These are phyloP conservation scores for Myxozyma neotropica DNA, from an alignment of 805 yeast species.

Conservation along the genomic window DNA sequence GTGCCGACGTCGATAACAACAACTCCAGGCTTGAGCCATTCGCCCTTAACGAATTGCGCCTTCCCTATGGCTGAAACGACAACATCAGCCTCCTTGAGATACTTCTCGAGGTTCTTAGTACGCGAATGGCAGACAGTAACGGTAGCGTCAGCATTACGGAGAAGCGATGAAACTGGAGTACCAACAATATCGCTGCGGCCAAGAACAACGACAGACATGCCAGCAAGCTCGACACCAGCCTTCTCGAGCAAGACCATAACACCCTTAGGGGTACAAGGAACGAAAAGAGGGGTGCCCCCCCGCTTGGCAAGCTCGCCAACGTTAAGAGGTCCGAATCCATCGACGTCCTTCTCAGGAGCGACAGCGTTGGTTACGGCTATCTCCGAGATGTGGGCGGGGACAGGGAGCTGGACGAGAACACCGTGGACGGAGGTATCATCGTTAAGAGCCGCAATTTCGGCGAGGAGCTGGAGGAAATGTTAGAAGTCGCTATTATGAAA, in stretches of 20 bases:
- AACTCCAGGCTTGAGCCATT: conserved; percentile 82
- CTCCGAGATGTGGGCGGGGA: conserved; percentile 81
- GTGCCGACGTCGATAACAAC: conserved; percentile 94
- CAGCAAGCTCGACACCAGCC: conserved; percentile 67
- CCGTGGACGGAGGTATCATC: conserved; percentile 81
- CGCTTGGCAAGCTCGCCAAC: conserved; percentile 88
- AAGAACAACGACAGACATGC: conserved; percentile 84
- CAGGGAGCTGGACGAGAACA: conserved; percentile 83
- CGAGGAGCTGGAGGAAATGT: conserved; percentile 44
- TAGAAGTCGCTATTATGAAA: not conserved
- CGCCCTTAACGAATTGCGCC: conserved; percentile 82
- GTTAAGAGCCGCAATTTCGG: conserved; percentile 64
- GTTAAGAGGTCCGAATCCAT: conserved; percentile 88
- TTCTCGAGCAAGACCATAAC: conserved; percentile 76
- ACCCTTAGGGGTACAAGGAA: conserved; percentile 97
- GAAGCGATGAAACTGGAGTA: conserved; percentile 82
- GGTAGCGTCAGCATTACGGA: conserved; percentile 76
- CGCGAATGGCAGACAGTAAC: conserved; percentile 85
- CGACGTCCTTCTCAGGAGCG: conserved; percentile 84
- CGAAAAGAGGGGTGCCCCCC: conserved; percentile 77
- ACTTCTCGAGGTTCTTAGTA: conserved; percentile 60
- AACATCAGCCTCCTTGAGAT: conserved; percentile 74
- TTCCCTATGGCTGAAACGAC: conserved; percentile 91
- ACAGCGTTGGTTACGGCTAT: conserved; percentile 78
- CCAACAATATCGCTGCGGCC: conserved; percentile 98